A percentile compares a stretch with the other conserved stretches of the same genome.
Conservation (phyloP, 805 yeast genomes). For the Saccharomycopsis sp. region DNA sequence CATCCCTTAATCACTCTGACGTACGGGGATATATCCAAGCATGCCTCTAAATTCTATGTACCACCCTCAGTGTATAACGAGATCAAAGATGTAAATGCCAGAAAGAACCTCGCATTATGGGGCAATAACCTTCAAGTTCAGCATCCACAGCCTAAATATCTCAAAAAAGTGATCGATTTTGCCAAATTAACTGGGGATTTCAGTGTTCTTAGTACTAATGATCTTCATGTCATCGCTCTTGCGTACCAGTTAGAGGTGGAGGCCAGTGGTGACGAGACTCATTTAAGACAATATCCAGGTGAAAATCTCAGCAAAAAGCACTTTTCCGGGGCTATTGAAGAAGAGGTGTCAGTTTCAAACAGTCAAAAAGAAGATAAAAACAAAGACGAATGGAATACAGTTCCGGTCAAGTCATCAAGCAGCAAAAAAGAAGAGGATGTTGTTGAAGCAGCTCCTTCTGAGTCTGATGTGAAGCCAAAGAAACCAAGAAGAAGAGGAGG, state of each 20-base stretch:
- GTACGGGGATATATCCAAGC: conserved; percentile 61
- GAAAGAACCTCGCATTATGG: conserved; percentile 77
- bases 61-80: conserved; percentile 90
- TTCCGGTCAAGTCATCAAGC: conserved; percentile 12
- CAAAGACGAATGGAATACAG: conserved; percentile 15
- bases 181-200: conserved; percentile 89
- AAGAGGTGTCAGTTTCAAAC: conserved; percentile 16
- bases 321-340: neutral
- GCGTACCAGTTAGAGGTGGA: conserved; percentile 83
- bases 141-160: conserved; percentile 66
- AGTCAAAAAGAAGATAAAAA: conserved; percentile 5
- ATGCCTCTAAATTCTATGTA: conserved; percentile 70
- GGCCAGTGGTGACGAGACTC: conserved; percentile 54
- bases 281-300: conserved; percentile 70
- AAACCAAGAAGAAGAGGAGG: conserved; percentile 58
- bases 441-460: conserved; percentile 18
- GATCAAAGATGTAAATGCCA: conserved; percentile 77
- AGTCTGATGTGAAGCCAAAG: conserved; percentile 26
- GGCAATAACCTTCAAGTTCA: conserved; percentile 60
- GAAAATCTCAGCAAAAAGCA: conserved; percentile 33
- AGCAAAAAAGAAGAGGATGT: conserved; percentile 13
- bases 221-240: conserved; percentile 86
- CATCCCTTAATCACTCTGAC: conserved; percentile 89
- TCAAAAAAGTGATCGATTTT: conserved; percentile 65
- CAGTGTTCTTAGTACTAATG: conserved; percentile 81